phyloP scores from a whole-genome alignment of 768 basidiomycete genomes.

The Mycena epipterygia region DNA sequence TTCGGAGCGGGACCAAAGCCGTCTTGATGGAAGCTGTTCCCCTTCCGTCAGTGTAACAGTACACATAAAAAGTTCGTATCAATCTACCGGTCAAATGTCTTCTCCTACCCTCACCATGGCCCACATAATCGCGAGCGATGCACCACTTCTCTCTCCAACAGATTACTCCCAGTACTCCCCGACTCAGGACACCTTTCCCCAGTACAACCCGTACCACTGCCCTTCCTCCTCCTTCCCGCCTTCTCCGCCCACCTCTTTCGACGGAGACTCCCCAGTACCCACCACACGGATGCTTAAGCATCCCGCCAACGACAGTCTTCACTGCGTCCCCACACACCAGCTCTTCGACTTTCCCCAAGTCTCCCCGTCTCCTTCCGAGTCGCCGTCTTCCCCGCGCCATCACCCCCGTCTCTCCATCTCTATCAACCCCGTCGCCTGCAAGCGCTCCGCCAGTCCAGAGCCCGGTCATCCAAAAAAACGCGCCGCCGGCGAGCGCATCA shows the following conservation, averaged over 20 bases:
- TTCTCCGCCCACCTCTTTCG: constrained; percentile 63
- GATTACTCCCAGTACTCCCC: constrained; percentile 52
- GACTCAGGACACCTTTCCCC: constrained; percentile 53
- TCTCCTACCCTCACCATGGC: constrained; percentile 53
- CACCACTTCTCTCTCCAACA: constrained; percentile 68
- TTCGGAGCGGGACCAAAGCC: constrained; percentile 3
- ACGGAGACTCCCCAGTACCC: constrained; percentile 62
- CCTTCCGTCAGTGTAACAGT: no score
- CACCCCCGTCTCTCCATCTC: constrained; percentile 49
- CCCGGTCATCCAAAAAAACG: constrained; percentile 56
- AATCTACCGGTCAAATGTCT: constrained; percentile 1
- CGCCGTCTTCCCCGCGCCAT: constrained; percentile 48
- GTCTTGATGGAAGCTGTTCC: no score
- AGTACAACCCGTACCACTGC: constrained; percentile 61
- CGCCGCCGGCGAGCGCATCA: constrained; percentile 63
- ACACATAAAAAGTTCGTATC: not conserved
- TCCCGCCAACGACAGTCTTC: constrained; percentile 62
- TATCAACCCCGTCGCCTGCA: constrained; percentile 51
- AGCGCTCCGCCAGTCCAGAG: constrained; percentile 63
- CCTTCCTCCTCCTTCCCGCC: constrained; percentile 63
- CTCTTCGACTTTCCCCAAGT: constrained; percentile 71
- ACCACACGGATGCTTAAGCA: constrained; percentile 65
- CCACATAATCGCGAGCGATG: constrained; percentile 70
- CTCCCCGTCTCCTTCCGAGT: constrained; percentile 51
- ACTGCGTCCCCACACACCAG: constrained; percentile 79